Evolutionary conservation across 495 filamentous ascomycete genomes (phyloP), one percentile per base, ranked within the genome.

Genomic region (Penicillium tannophilum): DNA sequence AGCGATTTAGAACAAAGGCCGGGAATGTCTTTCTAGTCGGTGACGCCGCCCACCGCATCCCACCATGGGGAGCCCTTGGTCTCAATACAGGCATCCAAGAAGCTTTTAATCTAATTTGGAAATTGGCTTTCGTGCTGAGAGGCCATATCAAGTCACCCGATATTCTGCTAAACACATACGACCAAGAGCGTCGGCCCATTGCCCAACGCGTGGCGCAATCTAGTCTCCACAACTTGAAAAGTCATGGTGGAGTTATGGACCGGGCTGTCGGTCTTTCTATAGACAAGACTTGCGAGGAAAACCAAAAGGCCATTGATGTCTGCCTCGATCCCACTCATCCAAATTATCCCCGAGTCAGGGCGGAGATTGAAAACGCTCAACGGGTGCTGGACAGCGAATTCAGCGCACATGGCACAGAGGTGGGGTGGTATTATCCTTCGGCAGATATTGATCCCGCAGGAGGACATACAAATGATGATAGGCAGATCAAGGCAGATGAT

Each of bases 61-160:
- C 72, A 24, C 81, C 80, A 0, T 75, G 68, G 6, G 80, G 79
- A 0, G 82, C 75, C 3, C 76, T 79, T 36, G 82, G 82, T 8
- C 70, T 83, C 65, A 84, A 84, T 60, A 76, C 76, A 0, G 80
- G 82, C 0, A 73, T 82, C 20, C 72, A 79, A 19, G 82, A 83
- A 48, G 68, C 77, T 0, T 62, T 81, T 39, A 80, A 82, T 55
- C 70, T 83, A 0, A 75, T 70, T 10, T 84, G 82, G 82, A 82
- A 82, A 55, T 66, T 83, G 20, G 72, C 65, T 1, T 52, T 67
- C 8, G 74, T 72, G 6, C 55, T 82, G 1, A 51, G 61, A 11
- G 58, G 62, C 3, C 16, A 39, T 43, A 23, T 14, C 2, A 45
- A 36, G 19, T 30, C 41, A 4, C 14, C n/a, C 12, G 28, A 56